Conservation (phyloP, 495 filamentous ascomycete species). For the Tuber calosporum region DNA sequence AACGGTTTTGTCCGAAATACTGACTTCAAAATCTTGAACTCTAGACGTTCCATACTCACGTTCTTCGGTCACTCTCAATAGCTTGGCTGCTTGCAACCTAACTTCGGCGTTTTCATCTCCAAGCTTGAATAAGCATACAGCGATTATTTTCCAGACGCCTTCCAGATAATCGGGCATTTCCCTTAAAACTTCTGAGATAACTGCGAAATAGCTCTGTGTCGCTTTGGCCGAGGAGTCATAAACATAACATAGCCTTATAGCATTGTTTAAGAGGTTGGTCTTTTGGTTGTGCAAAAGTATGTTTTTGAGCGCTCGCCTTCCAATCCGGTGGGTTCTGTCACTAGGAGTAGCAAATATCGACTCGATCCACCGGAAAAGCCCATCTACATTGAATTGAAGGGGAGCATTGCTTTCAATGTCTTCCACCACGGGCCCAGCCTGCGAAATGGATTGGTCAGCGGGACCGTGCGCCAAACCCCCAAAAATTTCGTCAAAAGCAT, state of each 20-base stretch:
- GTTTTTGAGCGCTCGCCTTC: conserved; percentile 80
- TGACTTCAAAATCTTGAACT: conserved; percentile 94
- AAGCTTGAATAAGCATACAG: conserved; percentile 79
- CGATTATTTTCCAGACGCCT: conserved; percentile 84
- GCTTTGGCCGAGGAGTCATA: conserved; percentile 61
- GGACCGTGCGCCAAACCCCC: neutral
- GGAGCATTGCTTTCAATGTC: conserved; percentile 74
- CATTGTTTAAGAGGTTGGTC: conserved; percentile 72
- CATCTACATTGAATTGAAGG: conserved; percentile 81
- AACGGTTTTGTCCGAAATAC: conserved; percentile 95
- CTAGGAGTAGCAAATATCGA: conserved; percentile 84
- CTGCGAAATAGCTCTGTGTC: conserved; percentile 90
- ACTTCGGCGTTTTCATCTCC: conserved; percentile 84
- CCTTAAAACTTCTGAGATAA: conserved; percentile 75
- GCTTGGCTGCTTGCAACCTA: conserved; percentile 75
- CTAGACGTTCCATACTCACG: conserved; percentile 77
- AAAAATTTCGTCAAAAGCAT: neutral
- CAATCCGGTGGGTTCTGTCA: conserved; percentile 87
- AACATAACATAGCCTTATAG: conserved; percentile 80
- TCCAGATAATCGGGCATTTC: conserved; percentile 70
- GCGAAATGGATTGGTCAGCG: conserved; percentile 12
- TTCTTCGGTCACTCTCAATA: conserved; percentile 76
- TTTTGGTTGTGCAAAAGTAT: conserved; percentile 84
- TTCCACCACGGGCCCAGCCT: conserved; percentile 79
- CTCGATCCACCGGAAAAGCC: conserved; percentile 90